These are phyloP conservation scores for Nannochloropsis salina DNA, from an alignment of 108 stramenopile species.

Conservation along the genomic window DNA sequence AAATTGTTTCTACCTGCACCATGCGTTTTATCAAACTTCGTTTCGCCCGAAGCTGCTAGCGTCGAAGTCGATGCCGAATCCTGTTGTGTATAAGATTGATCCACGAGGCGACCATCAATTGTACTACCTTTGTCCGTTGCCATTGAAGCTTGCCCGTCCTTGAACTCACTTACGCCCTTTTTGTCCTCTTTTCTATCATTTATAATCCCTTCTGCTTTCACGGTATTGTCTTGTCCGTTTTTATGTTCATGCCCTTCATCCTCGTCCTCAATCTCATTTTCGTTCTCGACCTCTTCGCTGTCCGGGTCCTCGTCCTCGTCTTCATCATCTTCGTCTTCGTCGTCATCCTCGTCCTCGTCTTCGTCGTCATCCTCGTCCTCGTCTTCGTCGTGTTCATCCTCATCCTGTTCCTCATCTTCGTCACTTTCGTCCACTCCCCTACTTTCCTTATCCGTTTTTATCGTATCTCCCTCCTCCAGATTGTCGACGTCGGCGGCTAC, in stretches of 20 bases:
- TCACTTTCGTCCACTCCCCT: neutral
- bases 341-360: neutral
- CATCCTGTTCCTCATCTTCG: neutral
- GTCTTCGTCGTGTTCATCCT: neutral
- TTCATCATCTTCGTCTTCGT: neutral
- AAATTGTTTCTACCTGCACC: too few relatives aligned
- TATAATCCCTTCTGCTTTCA: neutral
- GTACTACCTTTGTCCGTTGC: too few relatives aligned
- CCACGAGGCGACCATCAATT: neutral
- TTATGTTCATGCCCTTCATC: neutral
- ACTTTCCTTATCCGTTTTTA: too few relatives aligned
- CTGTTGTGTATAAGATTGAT: too few relatives aligned
- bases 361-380: neutral
- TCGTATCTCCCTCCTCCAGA: too few relatives aligned
- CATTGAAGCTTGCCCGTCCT: conserved; percentile 23
- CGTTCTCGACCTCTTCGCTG: neutral
- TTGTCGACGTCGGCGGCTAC: too few relatives aligned
- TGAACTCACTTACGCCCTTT: too few relatives aligned
- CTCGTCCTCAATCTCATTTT: conserved; percentile 2
- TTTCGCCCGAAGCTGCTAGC: too few relatives aligned
- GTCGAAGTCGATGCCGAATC: too few relatives aligned
- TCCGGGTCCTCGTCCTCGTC: neutral
- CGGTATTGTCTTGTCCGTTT: neutral
- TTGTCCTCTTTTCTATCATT: conserved; percentile 34
- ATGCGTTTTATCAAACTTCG: too few relatives aligned